Evolutionary conservation across 2,329 filamentous ascomycete species (phyloP), one percentile per base, ranked within the genome.

Genomic region (Apiospora saccharicola): DNA sequence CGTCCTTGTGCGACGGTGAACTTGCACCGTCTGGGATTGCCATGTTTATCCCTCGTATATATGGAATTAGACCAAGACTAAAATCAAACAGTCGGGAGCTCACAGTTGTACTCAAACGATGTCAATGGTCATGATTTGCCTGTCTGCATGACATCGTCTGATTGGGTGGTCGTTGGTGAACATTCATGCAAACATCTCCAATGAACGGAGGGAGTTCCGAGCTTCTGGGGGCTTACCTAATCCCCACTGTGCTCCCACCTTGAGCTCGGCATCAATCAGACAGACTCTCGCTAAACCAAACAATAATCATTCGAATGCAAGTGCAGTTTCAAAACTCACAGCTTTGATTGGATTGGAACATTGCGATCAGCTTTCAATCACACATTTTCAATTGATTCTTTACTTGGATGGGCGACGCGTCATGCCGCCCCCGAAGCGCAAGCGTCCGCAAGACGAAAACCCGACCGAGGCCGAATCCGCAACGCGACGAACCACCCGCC

Each of bases 381-480:
- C 30, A 41, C 4, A 2, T 0, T n/a, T n/a, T 6, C 34, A 12
- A 14, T 41, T 14, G 22, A 12, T n/a, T 14, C 5, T 19, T 37
- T 14, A 10, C 16, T 22, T 24, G 57, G 57, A 61, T n/a, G 57
- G 57, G 19, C 34, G 22, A 14, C 19, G 57, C 19, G 41, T 19
- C 26, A 81, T 81, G 80, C 75, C 78, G 71, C 76, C 77, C 4
- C 76, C 75, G 67, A 81, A 81, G 76, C 79, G 80, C 71, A 81
- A 81, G 72, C 75, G 73, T 57, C 74, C 74, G 6, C 78, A 80
- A 44, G 79, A 79, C 51, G 73, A 72, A 24, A 43, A 22, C 24
- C 24, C 53, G 13, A 14, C 61, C 43, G 70, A 71, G n/a, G 64
- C 70, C 41, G 74, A 76, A 16, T 53, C 72, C 37, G 71, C 76